phyloP scores from a whole-genome alignment of 1,284 basidiomycete species.

The Dichomitus squalens region DNA sequence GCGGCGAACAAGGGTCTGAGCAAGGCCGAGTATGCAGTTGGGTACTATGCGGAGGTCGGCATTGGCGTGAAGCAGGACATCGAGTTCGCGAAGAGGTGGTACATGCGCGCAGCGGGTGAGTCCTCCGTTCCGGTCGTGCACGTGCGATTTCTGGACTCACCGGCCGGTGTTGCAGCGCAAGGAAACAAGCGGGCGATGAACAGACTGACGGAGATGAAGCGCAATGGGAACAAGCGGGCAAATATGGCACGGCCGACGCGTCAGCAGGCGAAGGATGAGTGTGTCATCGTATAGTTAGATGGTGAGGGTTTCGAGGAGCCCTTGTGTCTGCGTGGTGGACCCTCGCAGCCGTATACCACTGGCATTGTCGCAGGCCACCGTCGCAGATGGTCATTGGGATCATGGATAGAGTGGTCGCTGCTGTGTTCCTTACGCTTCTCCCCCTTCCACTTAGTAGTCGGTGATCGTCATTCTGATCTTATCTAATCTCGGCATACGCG shows the following conservation, averaged over 20 bases:
- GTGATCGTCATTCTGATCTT: slow-evolving; percentile 22
- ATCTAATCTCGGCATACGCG: slow-evolving; percentile 26
- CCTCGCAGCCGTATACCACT: not conserved
- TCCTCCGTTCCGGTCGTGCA: slow-evolving; percentile 18
- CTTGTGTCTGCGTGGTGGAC: not conserved
- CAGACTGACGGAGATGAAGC: slow-evolving; percentile 90
- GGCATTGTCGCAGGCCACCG: not conserved
- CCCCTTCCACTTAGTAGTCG: not conserved
- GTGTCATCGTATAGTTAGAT: slow-evolving; percentile 67
- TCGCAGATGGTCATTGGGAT: not conserved
- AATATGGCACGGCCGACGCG: slow-evolving; percentile 84
- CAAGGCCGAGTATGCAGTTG: slow-evolving; percentile 96
- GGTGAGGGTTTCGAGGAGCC: not conserved
- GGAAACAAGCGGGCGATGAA: slow-evolving; percentile 96
- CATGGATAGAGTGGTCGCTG: slow-evolving; percentile 1
- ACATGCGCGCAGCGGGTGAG: slow-evolving; percentile 95
- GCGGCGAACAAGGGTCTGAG: slow-evolving; percentile 92
- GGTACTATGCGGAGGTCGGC: slow-evolving; percentile 96
- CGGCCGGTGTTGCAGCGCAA: slow-evolving; percentile 61
- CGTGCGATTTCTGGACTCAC: not conserved
- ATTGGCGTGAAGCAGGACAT: slow-evolving; percentile 97
- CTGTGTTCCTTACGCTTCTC: slow-evolving; percentile 11
- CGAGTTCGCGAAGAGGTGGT: slow-evolving; percentile 98
- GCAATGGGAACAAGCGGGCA: slow-evolving; percentile 71
- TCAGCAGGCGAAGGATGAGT: slow-evolving; percentile 91